Evolutionary conservation across 495 filamentous ascomycete genomes (phyloP).

Genomic region (Aspergillus asperescens): DNA sequence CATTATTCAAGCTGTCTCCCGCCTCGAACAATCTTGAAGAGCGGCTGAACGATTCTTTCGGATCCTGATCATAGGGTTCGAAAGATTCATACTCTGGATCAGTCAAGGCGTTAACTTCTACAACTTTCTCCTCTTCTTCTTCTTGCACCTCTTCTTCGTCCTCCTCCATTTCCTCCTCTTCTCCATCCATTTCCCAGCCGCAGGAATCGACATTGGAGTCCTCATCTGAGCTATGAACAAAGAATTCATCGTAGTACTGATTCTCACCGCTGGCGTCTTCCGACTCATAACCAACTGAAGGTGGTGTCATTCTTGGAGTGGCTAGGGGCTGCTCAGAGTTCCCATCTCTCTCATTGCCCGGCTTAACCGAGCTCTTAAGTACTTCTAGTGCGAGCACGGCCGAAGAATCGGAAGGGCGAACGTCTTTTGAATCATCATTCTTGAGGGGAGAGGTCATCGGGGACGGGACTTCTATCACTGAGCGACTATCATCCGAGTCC

Average conservation of each 20-base stretch:
- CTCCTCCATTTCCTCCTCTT: slow-evolving; percentile 8
- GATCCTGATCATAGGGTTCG: slow-evolving; percentile 2
- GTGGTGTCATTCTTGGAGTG: slow-evolving; percentile 24
- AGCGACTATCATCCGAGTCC: slow-evolving; percentile 18
- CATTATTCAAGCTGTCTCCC: background rate
- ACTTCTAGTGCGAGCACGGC: background rate
- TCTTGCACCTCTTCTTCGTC: slow-evolving; percentile 1
- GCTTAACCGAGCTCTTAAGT: slow-evolving; percentile 13
- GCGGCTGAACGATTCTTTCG: background rate
- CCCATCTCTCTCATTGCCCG: slow-evolving; percentile 8
- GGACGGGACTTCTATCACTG: slow-evolving; percentile 19
- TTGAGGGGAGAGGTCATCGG: slow-evolving; percentile 20
- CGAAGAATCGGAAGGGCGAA: background rate
- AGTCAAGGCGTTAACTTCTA: background rate
- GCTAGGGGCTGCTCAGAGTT: slow-evolving; percentile 17
- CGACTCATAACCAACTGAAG: slow-evolving; percentile 1
- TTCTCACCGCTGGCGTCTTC: background rate
- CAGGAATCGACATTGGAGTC: slow-evolving; percentile 3
- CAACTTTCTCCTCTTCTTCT: slow-evolving; percentile 4
- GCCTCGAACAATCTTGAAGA: background rate
- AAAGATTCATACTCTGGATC: background rate
- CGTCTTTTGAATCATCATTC: slow-evolving; percentile 1
- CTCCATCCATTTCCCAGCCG: slow-evolving; percentile 9
- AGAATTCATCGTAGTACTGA: slow-evolving; percentile 5
- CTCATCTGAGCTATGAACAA: slow-evolving; percentile 3